phyloP scores from a whole-genome alignment of 495 filamentous ascomycete genomes.

The Penicillium bialowiezense region DNA sequence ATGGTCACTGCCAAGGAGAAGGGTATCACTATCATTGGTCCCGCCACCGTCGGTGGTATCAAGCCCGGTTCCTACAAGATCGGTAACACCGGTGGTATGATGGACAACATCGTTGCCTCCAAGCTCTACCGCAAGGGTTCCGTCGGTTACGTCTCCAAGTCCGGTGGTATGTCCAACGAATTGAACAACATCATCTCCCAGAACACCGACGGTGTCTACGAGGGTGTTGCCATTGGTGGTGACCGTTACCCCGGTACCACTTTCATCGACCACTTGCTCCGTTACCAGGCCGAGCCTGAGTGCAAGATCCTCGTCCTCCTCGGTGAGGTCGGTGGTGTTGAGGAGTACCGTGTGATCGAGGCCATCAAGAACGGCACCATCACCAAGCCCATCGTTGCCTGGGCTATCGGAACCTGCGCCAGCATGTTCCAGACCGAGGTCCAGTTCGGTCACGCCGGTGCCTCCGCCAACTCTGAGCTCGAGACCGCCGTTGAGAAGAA shows the following conservation, averaged over 20 bases:
- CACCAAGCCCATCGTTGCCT: constrained; percentile 97
- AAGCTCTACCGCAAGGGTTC: constrained; percentile 99
- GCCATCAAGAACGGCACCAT: constrained; percentile 91
- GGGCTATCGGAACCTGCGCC: constrained; percentile 98
- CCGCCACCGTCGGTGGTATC: constrained; percentile 97
- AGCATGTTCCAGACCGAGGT: constrained; percentile 99
- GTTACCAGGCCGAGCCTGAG: constrained; percentile 91
- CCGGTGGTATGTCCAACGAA: constrained; percentile 99
- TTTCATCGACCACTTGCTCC: constrained; percentile 96
- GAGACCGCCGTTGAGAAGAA: constrained; percentile 97
- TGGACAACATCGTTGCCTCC: constrained; percentile 99
- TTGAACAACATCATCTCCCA: constrained; percentile 98
- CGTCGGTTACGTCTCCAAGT: constrained; percentile 99
- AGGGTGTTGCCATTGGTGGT: constrained; percentile 98
- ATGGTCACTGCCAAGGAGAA: constrained; percentile 93
- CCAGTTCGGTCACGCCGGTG: constrained; percentile 97
- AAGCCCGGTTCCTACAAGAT: constrained; percentile 99
- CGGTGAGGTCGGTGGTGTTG: constrained; percentile 98
- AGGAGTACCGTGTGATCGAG: constrained; percentile 99
- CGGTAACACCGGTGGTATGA: constrained; percentile 99
- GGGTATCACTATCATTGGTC: constrained; percentile 98
- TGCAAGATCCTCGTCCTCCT: constrained; percentile 96
- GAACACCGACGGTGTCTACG: constrained; percentile 94
- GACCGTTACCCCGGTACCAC: constrained; percentile 98
- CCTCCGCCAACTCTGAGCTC: constrained; percentile 97